phyloP scores from a whole-genome alignment of 345 rosid species.

The Corymbia maculata region DNA sequence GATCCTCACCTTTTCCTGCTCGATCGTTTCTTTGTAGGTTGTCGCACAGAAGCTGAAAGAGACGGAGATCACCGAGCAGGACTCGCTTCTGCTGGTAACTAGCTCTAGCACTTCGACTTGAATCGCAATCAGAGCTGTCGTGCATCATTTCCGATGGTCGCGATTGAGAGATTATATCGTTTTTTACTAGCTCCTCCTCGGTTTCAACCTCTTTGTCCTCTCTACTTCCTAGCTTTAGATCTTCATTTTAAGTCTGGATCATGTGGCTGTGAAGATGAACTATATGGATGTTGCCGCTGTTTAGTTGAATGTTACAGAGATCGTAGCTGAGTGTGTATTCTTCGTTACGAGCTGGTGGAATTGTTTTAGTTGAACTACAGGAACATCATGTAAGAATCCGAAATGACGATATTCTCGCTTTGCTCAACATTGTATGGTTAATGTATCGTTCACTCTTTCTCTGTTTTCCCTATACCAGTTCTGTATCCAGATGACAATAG shows the following conservation, averaged over 20 bases:
- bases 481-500: not conserved
- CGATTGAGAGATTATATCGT: not conserved
- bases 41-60: slow-evolving; percentile 78
- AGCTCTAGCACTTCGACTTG: not conserved
- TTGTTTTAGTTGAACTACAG: not conserved
- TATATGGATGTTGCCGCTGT: not conserved
- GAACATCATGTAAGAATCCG: not conserved
- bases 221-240: not conserved
- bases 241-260: not conserved
- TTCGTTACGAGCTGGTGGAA: not conserved
- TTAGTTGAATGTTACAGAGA: not conserved
- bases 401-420: not conserved
- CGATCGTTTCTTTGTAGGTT: slow-evolving; percentile 30
- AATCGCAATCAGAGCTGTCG: not conserved
- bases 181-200: not conserved
- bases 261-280: not conserved
- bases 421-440: not conserved
- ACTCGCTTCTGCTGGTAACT: slow-evolving; percentile 92
- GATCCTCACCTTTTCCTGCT: not conserved
- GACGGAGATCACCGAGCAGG: slow-evolving; percentile 94
- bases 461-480: not conserved
- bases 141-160: not conserved
- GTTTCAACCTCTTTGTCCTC: not conserved
- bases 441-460: not conserved
- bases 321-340: not conserved